Conservation (phyloP, 441 rosid species). For the Adansonia grandidieri region DNA sequence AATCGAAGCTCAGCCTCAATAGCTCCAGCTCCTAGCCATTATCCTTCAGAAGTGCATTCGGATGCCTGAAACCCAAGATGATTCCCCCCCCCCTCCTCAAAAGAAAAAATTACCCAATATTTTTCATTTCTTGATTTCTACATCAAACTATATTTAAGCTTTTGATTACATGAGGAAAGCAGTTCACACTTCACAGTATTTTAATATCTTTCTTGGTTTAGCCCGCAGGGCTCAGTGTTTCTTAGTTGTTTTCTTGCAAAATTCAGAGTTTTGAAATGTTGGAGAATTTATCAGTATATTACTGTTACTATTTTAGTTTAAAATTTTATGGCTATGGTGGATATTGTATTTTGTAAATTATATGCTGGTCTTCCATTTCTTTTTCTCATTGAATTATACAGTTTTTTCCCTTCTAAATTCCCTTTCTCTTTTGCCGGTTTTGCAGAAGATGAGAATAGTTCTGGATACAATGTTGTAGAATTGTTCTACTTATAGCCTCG, state of each 20-base stretch:
- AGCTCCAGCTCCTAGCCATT: constrained; percentile 14
- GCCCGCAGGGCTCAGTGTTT: background rate
- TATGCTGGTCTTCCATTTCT: background rate
- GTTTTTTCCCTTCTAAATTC: background rate
- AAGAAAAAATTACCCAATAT: background rate
- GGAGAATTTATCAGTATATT: background rate
- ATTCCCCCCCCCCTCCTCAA: too few species aligned
- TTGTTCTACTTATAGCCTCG: too few species aligned
- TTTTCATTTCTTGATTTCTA: background rate
- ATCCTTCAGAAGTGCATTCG: constrained; percentile 26
- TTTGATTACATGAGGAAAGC: background rate
- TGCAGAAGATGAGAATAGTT: background rate
- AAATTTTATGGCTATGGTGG: background rate
- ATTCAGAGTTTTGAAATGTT: background rate
- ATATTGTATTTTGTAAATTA: background rate
- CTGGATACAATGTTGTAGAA: background rate
- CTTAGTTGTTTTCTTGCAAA: background rate
- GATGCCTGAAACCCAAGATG: constrained; percentile 21
- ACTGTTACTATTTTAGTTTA: background rate
- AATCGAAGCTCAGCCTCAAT: constrained; percentile 11
- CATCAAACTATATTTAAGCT: background rate
- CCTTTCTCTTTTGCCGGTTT: background rate
- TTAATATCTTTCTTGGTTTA: too few species aligned
- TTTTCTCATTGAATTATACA: background rate
- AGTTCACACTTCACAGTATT: too few species aligned